Percentiles rank a stretch among this genome's conserved stretches.
phyloP scores from a whole-genome alignment of 2,329 filamentous ascomycete species.

The Ascochyta lentis region DNA sequence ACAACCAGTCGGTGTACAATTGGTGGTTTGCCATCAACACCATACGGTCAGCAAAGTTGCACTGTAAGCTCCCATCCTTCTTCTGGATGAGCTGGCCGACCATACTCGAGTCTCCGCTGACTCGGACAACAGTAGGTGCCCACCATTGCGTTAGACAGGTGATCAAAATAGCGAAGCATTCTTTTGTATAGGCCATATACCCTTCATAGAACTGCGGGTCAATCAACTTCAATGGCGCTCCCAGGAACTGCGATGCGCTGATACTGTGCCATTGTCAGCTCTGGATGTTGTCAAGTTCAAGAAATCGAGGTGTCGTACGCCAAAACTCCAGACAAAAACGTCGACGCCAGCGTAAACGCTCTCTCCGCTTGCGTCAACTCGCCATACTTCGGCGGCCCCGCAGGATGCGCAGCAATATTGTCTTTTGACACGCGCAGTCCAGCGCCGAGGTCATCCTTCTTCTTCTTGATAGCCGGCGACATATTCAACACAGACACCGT shows the following conservation, averaged over 20 bases:
- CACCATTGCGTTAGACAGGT: slow-evolving; percentile 86
- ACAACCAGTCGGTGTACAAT: slow-evolving; percentile 91
- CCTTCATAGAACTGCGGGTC: slow-evolving; percentile 81
- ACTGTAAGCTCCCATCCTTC: slow-evolving; percentile 75
- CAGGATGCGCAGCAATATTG: slow-evolving; percentile 51
- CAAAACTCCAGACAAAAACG: slow-evolving; percentile 58
- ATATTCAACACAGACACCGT: slow-evolving; percentile 15
- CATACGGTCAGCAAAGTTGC: slow-evolving; percentile 80
- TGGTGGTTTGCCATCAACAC: slow-evolving; percentile 87
- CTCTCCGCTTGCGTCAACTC: slow-evolving; percentile 57
- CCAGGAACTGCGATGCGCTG: slow-evolving; percentile 75
- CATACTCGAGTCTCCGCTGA: slow-evolving; percentile 84
- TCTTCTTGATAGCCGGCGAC: slow-evolving; percentile 39
- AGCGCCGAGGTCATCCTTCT: slow-evolving; percentile 50
- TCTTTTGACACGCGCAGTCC: slow-evolving; percentile 54
- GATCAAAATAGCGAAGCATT: slow-evolving; percentile 78
- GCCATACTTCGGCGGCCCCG: slow-evolving; percentile 55
- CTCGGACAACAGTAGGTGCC: slow-evolving; percentile 81
- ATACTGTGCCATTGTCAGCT: slow-evolving; percentile 47
- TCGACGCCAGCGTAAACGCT: slow-evolving; percentile 58
- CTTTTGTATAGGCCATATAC: slow-evolving; percentile 87
- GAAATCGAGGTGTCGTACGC: slow-evolving; percentile 43
- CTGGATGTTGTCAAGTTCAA: background rate
- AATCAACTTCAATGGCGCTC: slow-evolving; percentile 75
- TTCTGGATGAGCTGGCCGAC: slow-evolving; percentile 74